Conservation (phyloP, 768 basidiomycete species). For the Boletus tomentosulus region DNA sequence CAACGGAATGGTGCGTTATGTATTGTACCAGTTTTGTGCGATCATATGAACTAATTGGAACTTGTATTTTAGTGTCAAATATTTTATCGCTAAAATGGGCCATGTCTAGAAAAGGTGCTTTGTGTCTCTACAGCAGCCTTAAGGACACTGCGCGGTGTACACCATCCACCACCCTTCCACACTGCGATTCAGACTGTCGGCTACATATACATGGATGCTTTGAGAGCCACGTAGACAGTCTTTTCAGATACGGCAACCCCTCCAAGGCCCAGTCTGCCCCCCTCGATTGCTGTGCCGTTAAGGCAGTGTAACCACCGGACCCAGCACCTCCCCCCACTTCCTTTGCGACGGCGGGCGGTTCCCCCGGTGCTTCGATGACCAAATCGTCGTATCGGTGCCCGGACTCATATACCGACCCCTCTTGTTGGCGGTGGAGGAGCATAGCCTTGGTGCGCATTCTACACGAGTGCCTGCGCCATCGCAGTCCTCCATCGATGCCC, state of each 20-base stretch:
- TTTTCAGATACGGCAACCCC: background rate
- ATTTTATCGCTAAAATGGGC: constrained; percentile 4
- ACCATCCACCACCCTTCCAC: background rate
- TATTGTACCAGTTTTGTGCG: background rate
- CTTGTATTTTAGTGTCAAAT: background rate
- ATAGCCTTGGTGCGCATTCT: constrained; percentile 18
- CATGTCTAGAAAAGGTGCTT: constrained; percentile 20
- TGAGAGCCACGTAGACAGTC: constrained; percentile 2
- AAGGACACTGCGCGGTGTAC: background rate
- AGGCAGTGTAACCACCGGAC: constrained; percentile 22
- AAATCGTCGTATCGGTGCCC: background rate
- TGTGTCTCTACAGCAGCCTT: constrained; percentile 14
- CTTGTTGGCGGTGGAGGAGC: constrained; percentile 15
- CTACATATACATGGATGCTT: background rate
- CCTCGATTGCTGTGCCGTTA: constrained; percentile 18
- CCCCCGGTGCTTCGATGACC: background rate
- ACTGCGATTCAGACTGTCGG: background rate
- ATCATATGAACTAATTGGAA: constrained; percentile 11
- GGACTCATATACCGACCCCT: constrained; percentile 1
- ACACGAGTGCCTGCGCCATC: constrained; percentile 10
- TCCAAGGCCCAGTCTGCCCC: background rate
- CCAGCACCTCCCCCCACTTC: constrained; percentile 13
- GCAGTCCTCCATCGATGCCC: background rate
- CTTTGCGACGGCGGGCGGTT: background rate
- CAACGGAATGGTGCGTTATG: background rate